Base-by-base conservation (phyloP, 2,329 filamentous ascomycete species). In the Graphilbum ipis-grandicollis region DNA sequence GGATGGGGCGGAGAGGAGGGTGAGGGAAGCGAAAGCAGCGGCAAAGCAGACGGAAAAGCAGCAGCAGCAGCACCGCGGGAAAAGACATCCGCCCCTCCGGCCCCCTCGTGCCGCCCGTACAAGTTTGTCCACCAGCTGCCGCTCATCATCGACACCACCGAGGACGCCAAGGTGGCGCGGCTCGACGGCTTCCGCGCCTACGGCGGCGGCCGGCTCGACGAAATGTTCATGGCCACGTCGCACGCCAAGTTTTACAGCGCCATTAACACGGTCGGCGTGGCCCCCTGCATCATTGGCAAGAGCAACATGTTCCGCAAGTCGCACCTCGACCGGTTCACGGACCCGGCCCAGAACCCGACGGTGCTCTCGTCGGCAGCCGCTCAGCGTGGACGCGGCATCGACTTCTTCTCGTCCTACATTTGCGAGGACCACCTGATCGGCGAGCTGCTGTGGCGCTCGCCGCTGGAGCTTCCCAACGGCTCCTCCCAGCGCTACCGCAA, bases 211-310 rank as follows among this genome's bases (percentile, higher is more conserved):
- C 71, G 85, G 1, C 66, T 98, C 0, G 90, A 98, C 52, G 90
- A 98, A 52, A 74, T 88, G 56, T 98, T 96, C 60, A 80, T 98
- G 68, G 78, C 84, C 1, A 90, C 85, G 0, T 75, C 84, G 0
- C 90, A 98, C 55, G 84, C 85, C 47, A 98, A 98, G 53, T 96
- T 98, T 65, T 98, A 98, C 60, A 79, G 79, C 9, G 90, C 88
- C 42, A 98, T 98, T 66, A 96, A 96, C 57, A 82, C 83, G 0
- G 83, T 94, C 14, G 69, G 80, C 4, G 60, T 96, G 36, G 90
- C 90, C 0, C 90, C 92, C 9, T 98, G 90, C 56, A 79, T 93
- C 40, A 79, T 96, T 18, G 90, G 90, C 35, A 98, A 98, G 60
- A 93, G 84, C 50, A 96, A 92, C 59, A 96, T 98, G 86, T 98